Evolutionary conservation across 2,329 filamentous ascomycete genomes (phyloP).

Genomic region (Cercospora nicotianae): DNA sequence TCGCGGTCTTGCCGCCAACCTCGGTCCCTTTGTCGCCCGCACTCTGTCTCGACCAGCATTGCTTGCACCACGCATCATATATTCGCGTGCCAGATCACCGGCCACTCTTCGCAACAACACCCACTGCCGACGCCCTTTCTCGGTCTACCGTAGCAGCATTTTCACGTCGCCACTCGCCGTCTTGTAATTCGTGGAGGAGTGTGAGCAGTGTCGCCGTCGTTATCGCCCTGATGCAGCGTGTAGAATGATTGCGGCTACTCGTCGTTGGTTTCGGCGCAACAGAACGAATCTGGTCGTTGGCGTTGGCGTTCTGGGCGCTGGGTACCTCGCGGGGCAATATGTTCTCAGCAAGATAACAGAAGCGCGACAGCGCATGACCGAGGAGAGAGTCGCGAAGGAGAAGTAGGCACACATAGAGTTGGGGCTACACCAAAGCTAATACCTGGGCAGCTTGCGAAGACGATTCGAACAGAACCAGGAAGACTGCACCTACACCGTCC

Average conservation of each 20-base stretch:
- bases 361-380: constrained; percentile 92
- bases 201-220: background rate
- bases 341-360: constrained; percentile 87
- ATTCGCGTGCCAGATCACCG: constrained; percentile 6
- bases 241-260: constrained; percentile 68
- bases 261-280: constrained; percentile 91
- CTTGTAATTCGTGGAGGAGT: background rate
- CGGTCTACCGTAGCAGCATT: background rate
- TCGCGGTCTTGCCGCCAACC: constrained; percentile 7
- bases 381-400: constrained; percentile 91
- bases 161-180: background rate
- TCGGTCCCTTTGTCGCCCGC: constrained; percentile 7
- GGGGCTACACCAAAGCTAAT: constrained; percentile 13
- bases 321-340: constrained; percentile 92
- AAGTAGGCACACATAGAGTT: constrained; percentile 63
- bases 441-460: constrained; percentile 69
- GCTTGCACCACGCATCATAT: constrained; percentile 11
- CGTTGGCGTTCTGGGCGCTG: constrained; percentile 80
- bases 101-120: constrained; percentile 2
- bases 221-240: constrained; percentile 15
- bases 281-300: constrained; percentile 86
- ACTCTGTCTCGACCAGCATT: constrained; percentile 6
- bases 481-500: constrained; percentile 95
- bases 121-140: background rate
- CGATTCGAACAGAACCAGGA: constrained; percentile 99